Conservation (phyloP, 805 yeast genomes). For the Yamadazyma laniorum region DNA sequence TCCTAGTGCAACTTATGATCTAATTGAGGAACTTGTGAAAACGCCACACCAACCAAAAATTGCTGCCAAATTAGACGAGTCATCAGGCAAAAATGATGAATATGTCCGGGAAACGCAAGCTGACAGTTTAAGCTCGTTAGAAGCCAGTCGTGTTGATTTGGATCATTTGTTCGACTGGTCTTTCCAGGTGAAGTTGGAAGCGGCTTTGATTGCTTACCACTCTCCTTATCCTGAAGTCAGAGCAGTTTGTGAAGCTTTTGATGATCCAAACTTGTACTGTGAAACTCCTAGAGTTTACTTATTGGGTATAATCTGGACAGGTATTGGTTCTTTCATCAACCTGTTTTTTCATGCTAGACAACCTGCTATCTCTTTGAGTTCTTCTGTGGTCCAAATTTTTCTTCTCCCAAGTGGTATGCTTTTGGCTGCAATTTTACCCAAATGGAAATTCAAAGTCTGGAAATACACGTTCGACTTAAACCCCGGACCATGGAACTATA, state of each 20-base stretch:
- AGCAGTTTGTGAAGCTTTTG: slow-evolving; percentile 58
- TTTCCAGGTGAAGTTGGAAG: slow-evolving; percentile 38
- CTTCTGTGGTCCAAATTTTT: slow-evolving; percentile 46
- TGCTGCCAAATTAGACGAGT: neutral
- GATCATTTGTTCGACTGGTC: slow-evolving; percentile 24
- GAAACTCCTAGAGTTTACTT: slow-evolving; percentile 57
- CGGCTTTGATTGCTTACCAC: slow-evolving; percentile 39
- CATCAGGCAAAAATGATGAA: neutral
- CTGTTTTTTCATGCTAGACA: slow-evolving; percentile 55
- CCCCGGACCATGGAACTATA: slow-evolving; percentile 65
- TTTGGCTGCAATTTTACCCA: slow-evolving; percentile 43
- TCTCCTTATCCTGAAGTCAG: slow-evolving; percentile 70
- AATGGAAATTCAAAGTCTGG: slow-evolving; percentile 23
- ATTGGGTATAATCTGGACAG: slow-evolving; percentile 49
- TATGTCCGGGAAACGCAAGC: neutral
- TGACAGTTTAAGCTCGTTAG: neutral
- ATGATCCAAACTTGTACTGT: slow-evolving; percentile 47
- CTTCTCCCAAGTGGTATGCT: slow-evolving; percentile 42
- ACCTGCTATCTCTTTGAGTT: slow-evolving; percentile 44
- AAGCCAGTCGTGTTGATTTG: slow-evolving; percentile 1
- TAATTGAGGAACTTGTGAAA: slow-evolving; percentile 20
- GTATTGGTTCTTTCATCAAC: slow-evolving; percentile 52
- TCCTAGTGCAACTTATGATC: slow-evolving; percentile 28
- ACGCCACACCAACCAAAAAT: neutral
- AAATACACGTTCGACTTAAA: slow-evolving; percentile 45